Percentiles rank a stretch among this genome's conserved stretches.
These are phyloP conservation scores for Arctium minus DNA, from an alignment of 129 eudicot species.

Conservation along the genomic window DNA sequence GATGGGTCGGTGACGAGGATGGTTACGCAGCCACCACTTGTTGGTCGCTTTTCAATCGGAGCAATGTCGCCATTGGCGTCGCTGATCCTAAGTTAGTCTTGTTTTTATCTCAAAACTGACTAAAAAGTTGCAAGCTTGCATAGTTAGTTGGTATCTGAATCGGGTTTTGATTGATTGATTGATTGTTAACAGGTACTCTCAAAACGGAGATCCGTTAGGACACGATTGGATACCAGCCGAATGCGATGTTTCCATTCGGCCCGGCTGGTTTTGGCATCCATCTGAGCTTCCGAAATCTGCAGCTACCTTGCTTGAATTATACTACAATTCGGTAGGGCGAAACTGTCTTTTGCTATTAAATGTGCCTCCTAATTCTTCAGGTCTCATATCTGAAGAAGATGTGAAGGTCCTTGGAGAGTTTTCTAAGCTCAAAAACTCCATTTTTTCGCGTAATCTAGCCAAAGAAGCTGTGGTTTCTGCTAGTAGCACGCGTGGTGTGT, in stretches of 20 bases:
- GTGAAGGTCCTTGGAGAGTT: slow-evolving; percentile 68
- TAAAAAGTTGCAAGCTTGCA: no score
- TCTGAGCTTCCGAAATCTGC: slow-evolving; percentile 69
- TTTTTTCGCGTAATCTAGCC: slow-evolving; percentile 62
- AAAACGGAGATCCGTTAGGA: slow-evolving; percentile 72
- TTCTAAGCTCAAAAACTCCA: slow-evolving; percentile 40
- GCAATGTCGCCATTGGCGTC: slow-evolving; percentile 64
- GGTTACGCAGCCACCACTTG: slow-evolving; percentile 74
- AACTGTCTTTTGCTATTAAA: slow-evolving; percentile 76
- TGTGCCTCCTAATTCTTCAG: slow-evolving; percentile 84
- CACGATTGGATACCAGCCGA: slow-evolving; percentile 90
- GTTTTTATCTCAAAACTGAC: neutral
- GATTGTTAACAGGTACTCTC: slow-evolving; percentile 47
- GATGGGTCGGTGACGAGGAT: slow-evolving; percentile 92
- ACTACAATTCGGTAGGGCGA: slow-evolving; percentile 83
- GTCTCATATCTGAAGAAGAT: slow-evolving; percentile 79
- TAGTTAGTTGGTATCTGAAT: neutral
- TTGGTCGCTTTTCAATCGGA: slow-evolving; percentile 83
- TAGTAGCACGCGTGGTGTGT: slow-evolving; percentile 57
- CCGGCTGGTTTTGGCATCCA: slow-evolving; percentile 97
- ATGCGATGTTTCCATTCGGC: slow-evolving; percentile 87
- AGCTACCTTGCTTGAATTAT: slow-evolving; percentile 56
- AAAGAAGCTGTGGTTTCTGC: slow-evolving; percentile 47
- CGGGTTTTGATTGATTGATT: neutral
- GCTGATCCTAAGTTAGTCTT: slow-evolving; percentile 48